Conservation (phyloP, 768 basidiomycete genomes). For the Tremella fuciformis region DNA sequence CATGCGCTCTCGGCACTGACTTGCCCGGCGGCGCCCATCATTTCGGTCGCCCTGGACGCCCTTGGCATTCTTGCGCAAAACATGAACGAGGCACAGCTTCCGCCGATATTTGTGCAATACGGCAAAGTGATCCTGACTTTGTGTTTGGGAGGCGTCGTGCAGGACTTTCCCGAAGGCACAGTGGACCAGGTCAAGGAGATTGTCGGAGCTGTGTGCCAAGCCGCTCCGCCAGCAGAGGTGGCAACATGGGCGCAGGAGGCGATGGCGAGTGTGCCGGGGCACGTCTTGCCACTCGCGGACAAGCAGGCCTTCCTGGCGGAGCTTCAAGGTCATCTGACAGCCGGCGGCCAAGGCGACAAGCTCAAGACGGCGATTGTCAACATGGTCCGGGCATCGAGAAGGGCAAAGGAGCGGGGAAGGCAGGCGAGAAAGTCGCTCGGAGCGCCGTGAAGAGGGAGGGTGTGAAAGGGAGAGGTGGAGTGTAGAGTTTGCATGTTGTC, state of each 20-base stretch:
- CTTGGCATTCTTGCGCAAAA: constrained; percentile 71
- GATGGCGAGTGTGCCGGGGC: constrained; percentile 66
- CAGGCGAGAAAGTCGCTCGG: constrained; percentile 41
- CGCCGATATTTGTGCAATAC: constrained; percentile 52
- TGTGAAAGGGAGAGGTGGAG: too few relatives aligned
- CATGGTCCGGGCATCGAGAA: constrained; percentile 37
- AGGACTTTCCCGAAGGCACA: constrained; percentile 84
- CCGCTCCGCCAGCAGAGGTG: constrained; percentile 63
- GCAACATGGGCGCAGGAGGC: constrained; percentile 70
- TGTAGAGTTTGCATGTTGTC: too few relatives aligned
- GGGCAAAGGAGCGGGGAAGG: constrained; percentile 40
- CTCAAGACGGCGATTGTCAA: constrained; percentile 35
- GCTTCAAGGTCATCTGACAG: constrained; percentile 56
- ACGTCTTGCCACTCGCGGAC: constrained; percentile 62
- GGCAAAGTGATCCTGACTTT: constrained; percentile 69
- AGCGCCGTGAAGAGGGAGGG: too few relatives aligned
- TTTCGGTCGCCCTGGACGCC: constrained; percentile 75
- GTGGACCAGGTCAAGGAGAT: constrained; percentile 70
- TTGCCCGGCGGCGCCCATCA: constrained; percentile 74
- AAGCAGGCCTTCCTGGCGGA: constrained; percentile 72
- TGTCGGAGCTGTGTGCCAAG: constrained; percentile 58
- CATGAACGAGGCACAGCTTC: constrained; percentile 53
- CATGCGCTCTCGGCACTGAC: constrained; percentile 74
- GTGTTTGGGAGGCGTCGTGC: constrained; percentile 72
- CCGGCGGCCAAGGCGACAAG: constrained; percentile 12